phyloP scores from a whole-genome alignment of 257 asterid genomes.

The Mentha longifolia region DNA sequence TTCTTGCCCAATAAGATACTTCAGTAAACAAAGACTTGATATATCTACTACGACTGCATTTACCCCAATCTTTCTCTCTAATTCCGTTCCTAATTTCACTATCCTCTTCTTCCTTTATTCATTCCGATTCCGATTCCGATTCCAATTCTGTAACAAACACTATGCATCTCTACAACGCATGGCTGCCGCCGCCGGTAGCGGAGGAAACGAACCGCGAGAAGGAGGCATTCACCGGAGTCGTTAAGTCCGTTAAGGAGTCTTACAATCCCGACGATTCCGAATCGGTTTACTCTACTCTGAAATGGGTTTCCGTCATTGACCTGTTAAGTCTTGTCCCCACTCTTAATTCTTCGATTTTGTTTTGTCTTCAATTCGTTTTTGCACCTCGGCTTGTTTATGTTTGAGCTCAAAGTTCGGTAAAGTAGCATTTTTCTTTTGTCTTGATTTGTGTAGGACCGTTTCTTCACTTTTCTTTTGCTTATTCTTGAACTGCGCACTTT shows the following conservation, averaged over 20 bases:
- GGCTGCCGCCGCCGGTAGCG: constrained; percentile 99
- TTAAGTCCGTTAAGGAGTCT: constrained; percentile 70
- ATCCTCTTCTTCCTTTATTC: not conserved
- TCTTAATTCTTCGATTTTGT: constrained; percentile 10
- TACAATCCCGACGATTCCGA: constrained; percentile 77
- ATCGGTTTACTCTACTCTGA: constrained; percentile 87
- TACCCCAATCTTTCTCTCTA: too few species aligned
- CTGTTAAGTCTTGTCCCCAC: constrained; percentile 59
- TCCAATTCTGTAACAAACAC: not conserved
- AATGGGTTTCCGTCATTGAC: constrained; percentile 87
- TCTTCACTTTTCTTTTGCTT: not conserved
- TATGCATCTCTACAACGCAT: constrained; percentile 96
- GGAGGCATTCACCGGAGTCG: constrained; percentile 76
- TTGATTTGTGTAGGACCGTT: constrained; percentile 12
- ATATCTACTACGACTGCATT: not conserved
- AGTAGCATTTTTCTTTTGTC: not conserved
- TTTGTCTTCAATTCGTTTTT: constrained; percentile 10
- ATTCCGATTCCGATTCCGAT: constrained; percentile 17
- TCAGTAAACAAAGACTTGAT: not conserved
- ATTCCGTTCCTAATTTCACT: constrained; percentile 18
- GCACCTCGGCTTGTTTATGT: constrained; percentile 9
- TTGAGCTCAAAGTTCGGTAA: constrained; percentile 5
- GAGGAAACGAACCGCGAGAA: constrained; percentile 83
- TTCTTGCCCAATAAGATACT: constrained; percentile 76
- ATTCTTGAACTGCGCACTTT: not conserved